These are phyloP conservation scores for Komagataea norvegica DNA, from an alignment of 1,139 yeast species.

Conservation along the genomic window DNA sequence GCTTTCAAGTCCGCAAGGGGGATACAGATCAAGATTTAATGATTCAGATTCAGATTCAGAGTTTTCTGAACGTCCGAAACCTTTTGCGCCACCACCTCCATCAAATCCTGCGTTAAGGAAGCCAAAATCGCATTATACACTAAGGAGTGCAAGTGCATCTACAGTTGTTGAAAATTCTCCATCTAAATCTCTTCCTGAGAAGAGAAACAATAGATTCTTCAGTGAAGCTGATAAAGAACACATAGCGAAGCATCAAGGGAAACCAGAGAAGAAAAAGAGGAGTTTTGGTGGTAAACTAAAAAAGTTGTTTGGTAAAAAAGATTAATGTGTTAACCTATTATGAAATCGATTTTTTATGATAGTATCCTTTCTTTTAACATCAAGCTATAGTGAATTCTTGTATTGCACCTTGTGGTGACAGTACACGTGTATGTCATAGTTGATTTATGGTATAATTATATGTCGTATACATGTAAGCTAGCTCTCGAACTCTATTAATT, in stretches of 20 bases:
- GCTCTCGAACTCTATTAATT: constrained; percentile 25
- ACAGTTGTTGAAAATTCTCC: constrained; percentile 19
- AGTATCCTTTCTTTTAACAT: too few relatives aligned
- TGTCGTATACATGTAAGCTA: constrained; percentile 1
- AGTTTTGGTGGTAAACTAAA: constrained; percentile 51
- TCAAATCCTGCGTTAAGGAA: constrained; percentile 19
- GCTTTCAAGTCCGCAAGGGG: constrained; percentile 4
- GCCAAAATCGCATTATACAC: constrained; percentile 19
- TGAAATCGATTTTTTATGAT: too few relatives aligned
- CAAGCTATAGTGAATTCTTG: too few relatives aligned
- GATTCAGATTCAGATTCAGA: constrained; percentile 59
- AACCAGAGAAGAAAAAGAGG: constrained; percentile 42
- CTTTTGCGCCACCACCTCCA: constrained; percentile 20
- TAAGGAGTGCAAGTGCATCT: constrained; percentile 25
- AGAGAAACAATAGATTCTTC: constrained; percentile 23
- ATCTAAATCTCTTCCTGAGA: constrained; percentile 21
- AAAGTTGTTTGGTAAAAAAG: constrained; percentile 50
- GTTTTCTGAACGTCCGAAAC: constrained; percentile 14
- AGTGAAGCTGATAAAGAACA: constrained; percentile 22
- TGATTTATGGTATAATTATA: too few relatives aligned
- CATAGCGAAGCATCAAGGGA: constrained; percentile 18
- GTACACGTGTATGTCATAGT: too few relatives aligned
- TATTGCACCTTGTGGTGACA: too few relatives aligned
- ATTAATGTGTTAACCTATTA: too few relatives aligned
- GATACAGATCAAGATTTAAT: constrained; percentile 43